Conservation (phyloP, 202 grass and related monocot species). For the Schoenoplectus triqueter region DNA sequence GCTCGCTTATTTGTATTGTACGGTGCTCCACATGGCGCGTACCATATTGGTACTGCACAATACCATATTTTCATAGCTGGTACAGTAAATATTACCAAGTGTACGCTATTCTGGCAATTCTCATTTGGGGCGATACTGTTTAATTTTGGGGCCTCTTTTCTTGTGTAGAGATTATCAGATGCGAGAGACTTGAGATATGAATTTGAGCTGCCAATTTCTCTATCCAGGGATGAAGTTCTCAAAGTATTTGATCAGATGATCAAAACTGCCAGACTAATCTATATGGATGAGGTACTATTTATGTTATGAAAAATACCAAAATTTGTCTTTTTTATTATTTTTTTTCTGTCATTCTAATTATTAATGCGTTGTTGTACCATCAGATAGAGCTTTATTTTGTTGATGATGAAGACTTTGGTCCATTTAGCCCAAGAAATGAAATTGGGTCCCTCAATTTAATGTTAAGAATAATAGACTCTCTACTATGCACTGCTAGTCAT, state of each 20-base stretch:
- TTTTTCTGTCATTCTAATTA: not conserved
- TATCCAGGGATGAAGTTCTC: slow-evolving; percentile 39
- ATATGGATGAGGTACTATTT: slow-evolving; percentile 70
- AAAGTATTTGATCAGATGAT: slow-evolving; percentile 55
- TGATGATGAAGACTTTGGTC: slow-evolving; percentile 56
- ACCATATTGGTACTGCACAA: not conserved
- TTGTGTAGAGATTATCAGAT: slow-evolving; percentile 58
- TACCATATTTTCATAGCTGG: no score
- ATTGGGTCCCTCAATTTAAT: slow-evolving; percentile 77
- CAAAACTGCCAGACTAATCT: slow-evolving; percentile 56
- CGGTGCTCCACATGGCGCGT: not conserved
- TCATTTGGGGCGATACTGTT: not conserved
- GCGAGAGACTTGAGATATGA: slow-evolving; percentile 46
- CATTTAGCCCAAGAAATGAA: slow-evolving; percentile 88
- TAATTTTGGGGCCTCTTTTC: slow-evolving; percentile 22
- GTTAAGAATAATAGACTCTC: slow-evolving; percentile 48
- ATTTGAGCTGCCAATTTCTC: slow-evolving; percentile 52
- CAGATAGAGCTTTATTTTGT: slow-evolving; percentile 94
- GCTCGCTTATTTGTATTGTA: not conserved
- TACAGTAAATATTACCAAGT: not conserved
- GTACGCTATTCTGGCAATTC: no score
- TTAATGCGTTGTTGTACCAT: slow-evolving; percentile 31
- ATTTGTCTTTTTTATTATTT: not conserved
- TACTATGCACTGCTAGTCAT: slow-evolving; percentile 46
- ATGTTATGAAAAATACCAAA: not conserved